phyloP scores from a whole-genome alignment of 1,284 basidiomycete genomes.

The Malassezia brasiliensis region DNA sequence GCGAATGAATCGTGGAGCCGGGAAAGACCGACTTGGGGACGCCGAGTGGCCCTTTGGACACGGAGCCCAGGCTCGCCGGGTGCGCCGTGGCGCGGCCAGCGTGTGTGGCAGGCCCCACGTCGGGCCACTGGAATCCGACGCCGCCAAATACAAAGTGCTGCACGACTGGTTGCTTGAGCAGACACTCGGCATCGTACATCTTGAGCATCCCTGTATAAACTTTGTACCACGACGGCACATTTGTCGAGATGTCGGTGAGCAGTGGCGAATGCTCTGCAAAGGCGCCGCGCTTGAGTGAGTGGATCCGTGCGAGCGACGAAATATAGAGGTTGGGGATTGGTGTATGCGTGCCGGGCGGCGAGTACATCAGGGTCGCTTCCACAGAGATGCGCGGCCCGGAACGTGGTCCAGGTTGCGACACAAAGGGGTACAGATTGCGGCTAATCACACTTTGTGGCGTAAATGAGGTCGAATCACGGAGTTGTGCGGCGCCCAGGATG shows the following conservation, averaged over 20 bases:
- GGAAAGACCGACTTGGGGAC: too few species aligned
- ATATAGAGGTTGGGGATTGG: slow-evolving; percentile 41
- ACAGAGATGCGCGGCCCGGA: slow-evolving; percentile 8
- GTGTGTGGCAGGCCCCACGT: too few species aligned
- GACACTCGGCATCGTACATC: slow-evolving; percentile 95
- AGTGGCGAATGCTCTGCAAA: slow-evolving; percentile 56
- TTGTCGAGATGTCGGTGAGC: slow-evolving; percentile 70
- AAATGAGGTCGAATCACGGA: slow-evolving; percentile 50
- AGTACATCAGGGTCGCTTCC: not conserved
- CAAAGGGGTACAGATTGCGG: slow-evolving; percentile 3
- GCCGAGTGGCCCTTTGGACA: too few species aligned
- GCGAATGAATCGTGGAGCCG: too few species aligned
- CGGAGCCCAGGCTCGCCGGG: too few species aligned
- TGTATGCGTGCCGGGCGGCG: not conserved
- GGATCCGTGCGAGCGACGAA: slow-evolving; percentile 58
- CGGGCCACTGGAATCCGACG: slow-evolving; percentile 18
- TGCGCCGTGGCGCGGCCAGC: too few species aligned
- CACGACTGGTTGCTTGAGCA: slow-evolving; percentile 88
- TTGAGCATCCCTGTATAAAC: slow-evolving; percentile 81
- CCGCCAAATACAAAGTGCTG: slow-evolving; percentile 79
- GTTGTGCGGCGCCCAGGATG: slow-evolving; percentile 80
- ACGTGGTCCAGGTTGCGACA: not conserved
- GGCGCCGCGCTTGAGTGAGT: slow-evolving; percentile 30
- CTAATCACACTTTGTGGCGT: not conserved
- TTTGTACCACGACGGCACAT: slow-evolving; percentile 78